Evolutionary conservation across 257 asterid genomes (phyloP), one percentile per base, ranked within the genome.

Genomic region (Nicotiana noctiflora): DNA sequence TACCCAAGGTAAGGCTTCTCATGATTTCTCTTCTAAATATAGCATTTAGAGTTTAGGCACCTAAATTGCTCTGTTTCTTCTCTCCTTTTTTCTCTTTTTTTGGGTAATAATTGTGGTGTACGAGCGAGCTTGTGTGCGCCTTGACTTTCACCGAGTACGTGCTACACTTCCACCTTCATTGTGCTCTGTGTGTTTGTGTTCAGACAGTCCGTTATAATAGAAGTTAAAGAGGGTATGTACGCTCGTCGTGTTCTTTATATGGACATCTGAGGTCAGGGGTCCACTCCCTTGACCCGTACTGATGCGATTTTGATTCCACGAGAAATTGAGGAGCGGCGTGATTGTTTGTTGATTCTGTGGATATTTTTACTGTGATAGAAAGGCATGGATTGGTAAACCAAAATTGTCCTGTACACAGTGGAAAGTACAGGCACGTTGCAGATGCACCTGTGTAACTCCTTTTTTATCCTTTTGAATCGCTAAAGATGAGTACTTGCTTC

Each of bases 1-100:
- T 93, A 89, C 84, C 98, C 99, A 64, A 93, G 99, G 99, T 92
- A 88, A 87, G 79, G 40, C 46, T 57, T 18, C 44, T 49, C 15
- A 0, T 74, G 9, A 49, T 74, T 74, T 74, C 40, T 74, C 78
- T 74, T 74, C 61, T 49, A 14, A 46, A 74, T 74, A 49, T 74
- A 17, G 44, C 61, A 49, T 65, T 65, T 65, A 65, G 1, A 31
- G 12, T 15, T 62, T 65, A 65, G 74, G 21, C 14, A 8, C 44
- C 6, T 27, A 13, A 10, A 63, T 63, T 27, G 12, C 40, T 63
- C 12, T 63, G 19, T 8, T 63, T 27, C 44, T 29, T 21, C 70
- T 17, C 8, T 6, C 6, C 2, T 13, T 62, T 19, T 57, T 4
- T 13, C 3, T 8, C 0, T 2, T 40, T 8, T 40, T 8, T 40